Evolutionary conservation across 805 yeast genomes (phyloP), one percentile per base, ranked within the genome.

Genomic region (Starmerella vitae): DNA sequence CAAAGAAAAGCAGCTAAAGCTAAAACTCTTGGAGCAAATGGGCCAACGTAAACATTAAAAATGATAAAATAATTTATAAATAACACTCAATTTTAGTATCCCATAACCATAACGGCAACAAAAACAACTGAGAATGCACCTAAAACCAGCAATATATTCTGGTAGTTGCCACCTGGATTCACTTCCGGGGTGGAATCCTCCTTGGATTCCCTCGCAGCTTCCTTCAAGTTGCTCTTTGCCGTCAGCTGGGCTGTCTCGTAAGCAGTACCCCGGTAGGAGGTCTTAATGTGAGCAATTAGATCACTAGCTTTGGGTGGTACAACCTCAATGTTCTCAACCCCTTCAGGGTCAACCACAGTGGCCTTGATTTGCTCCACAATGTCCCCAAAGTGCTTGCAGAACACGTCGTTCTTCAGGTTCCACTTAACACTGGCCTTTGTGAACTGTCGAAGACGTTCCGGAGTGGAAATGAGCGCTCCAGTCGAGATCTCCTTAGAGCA

Each of bases 401-500:
- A 88, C 38, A 73, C 61, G 2, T 63, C 59, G 37, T 46, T 42
- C 12, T 29, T 22, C 25, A 40, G 33, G 57, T 84, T 84, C 74
- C 75, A 83, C 19, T 62, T 63, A 47, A 68, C 67, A 40, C 85
- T 74, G 27, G 64, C 70, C 20, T 51, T 58, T 4, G 91, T 85
- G 43, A 70, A 62, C 34, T 62, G 63, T 25, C 59, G 62, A 62
- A 76, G 78, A 20, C 70, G 69, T 14, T 60, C 63, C n/a, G 70
- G 78, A 8, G 75, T 66, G 2, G 91, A 71, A 12, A 57, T 61
- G 5, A 82, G 71, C 12, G 83, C 73, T 1, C 94, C 94, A 0
- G 93, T 76, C 2, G 94, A 80, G 20, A 70, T 61, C 52, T 84
- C 94, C 41, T 71, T 70, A 14, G 88, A 76, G 3, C 91, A 81